Evolutionary conservation across 352 stramenopile species (phyloP), one percentile per base, ranked within the genome.

Genomic region (Phytophthora sp.): DNA sequence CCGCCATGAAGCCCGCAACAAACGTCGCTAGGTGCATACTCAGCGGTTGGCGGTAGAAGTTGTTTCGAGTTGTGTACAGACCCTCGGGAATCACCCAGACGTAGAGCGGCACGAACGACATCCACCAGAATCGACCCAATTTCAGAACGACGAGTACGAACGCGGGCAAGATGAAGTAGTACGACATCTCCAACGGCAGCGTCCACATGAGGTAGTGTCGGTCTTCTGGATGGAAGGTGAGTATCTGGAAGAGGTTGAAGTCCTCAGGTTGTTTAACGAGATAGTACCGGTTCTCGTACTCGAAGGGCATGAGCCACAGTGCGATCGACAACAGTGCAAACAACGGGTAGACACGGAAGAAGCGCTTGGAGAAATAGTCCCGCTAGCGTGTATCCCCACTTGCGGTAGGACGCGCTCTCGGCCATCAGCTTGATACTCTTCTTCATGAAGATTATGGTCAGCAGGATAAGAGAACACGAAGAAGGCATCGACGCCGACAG

Each of bases 181-280:
- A 50, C 36, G 52, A 59, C 24, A 59, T 59, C 24, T 59, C 52
- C n/a, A 59, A 21, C 8, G 52, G 52, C 27, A 59, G 24, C n/a
- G 51, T 59, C 51, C 51, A 59, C 51, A 59, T 59, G 36, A 59
- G 36, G 36, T 41, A 59, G 51, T 59, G 51, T 39, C 51, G 51
- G 36, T 59, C 35, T 29, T 59, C 51, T 5, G 51, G 51, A 18
- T 59, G 51, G 29, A 59, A 59, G 5, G 23, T 39, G 16, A 44
- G 36, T 23, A n/a, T 44, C 36, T 44, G 16, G 36, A 44, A 44
- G 1, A 24, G 36, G 36, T 44, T 23, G 36, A 44, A 44, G 23
- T 44, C 36, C n/a, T 44, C 36, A n/a, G 36, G 36, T n/a, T 44
- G 16, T 23, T 44, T 44, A 1, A 44, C 36, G 16, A 44, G n/a